A percentile compares a stretch with the other conserved stretches of the same genome.
These are phyloP conservation scores for Thelonectria discophora DNA, from an alignment of 2,329 filamentous ascomycete genomes.

Conservation along the genomic window DNA sequence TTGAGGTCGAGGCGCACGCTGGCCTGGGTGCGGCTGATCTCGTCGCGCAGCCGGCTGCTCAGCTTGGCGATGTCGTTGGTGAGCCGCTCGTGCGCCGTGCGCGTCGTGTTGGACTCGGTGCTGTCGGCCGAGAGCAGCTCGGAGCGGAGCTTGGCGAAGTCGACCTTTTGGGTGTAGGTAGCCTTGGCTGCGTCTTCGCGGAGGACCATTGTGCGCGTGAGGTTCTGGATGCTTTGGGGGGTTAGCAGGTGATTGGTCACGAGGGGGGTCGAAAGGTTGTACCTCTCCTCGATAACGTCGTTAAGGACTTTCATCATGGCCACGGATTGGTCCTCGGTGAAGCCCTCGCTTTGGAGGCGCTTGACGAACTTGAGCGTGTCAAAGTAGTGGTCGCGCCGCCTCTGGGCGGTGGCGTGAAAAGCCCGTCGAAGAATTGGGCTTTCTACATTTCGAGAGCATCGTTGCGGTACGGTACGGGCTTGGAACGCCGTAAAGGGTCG, in stretches of 20 bases:
- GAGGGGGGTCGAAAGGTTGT: neutral
- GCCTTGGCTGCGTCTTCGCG: slow-evolving; percentile 90
- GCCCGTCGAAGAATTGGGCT: slow-evolving; percentile 49
- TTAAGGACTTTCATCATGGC: slow-evolving; percentile 99
- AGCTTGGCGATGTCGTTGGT: slow-evolving; percentile 96
- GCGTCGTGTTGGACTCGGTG: slow-evolving; percentile 88
- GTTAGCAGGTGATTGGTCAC: too few species aligned
- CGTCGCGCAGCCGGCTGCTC: slow-evolving; percentile 86
- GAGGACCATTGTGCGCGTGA: slow-evolving; percentile 97
- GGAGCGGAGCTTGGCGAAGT: slow-evolving; percentile 95
- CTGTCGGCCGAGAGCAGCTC: slow-evolving; percentile 93
- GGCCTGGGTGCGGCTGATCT: slow-evolving; percentile 93
- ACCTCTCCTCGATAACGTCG: slow-evolving; percentile 97
- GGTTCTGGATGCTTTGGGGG: slow-evolving; percentile 81
- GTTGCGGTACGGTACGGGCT: slow-evolving; percentile 25
- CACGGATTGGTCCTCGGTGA: slow-evolving; percentile 92
- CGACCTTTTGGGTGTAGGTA: slow-evolving; percentile 87
- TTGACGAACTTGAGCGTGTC: slow-evolving; percentile 98
- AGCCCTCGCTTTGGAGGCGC: slow-evolving; percentile 86
- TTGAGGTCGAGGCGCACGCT: slow-evolving; percentile 93
- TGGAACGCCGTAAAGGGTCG: slow-evolving; percentile 36
- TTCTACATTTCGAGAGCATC: slow-evolving; percentile 13
- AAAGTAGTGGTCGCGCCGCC: slow-evolving; percentile 87
- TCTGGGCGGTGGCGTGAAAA: slow-evolving; percentile 73
- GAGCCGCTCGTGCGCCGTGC: slow-evolving; percentile 88